Evolutionary conservation across 371 early-diverging fungal species (phyloP), one percentile per base, ranked within the genome.

Genomic region (Lichtheimia ornata): DNA sequence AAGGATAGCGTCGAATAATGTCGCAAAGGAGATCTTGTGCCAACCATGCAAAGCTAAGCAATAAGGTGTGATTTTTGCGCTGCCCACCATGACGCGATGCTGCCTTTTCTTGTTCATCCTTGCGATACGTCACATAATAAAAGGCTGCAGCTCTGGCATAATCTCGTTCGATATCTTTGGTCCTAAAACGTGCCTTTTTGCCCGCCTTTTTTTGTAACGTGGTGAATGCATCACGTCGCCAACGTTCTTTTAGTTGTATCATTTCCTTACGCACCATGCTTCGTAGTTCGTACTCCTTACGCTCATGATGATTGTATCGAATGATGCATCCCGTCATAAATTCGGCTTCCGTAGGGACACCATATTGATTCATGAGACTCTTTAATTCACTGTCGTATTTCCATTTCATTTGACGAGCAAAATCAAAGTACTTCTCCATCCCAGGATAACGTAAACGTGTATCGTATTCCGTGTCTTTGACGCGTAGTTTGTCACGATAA

Each of bases 111-210:
- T 35, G 35, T 9, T 35, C 35, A 9, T 35, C 35, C 35, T 35
- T 35, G 55, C 85, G 77, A 61, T 91, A 91, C 0, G 86, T 82
- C 9, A 84, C 87, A 35, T 84, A 86, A 57, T 91, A 91, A 88
- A 87, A 89, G 0, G 91, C 88, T 5, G 84, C 83, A 4, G 88
- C 91, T 56, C 86, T 89, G 4, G 73, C 66, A n/a, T 81, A 61
- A 18, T 50, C 50, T 2, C 50, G n/a, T 28, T 56, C 47, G 7
- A 27, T 43, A 3, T 55, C 12, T 50, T 41, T 27, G 2, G 11
- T 15, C 4, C 35, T 22, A 50, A 18, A 52, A 30, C 40, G 59
- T 43, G 7, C 58, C 49, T 1, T 72, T 59, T 20, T 67, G 62
- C 3, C 59, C 53, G 9, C 56, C 49, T 2, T 72, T 58, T 20